phyloP scores from a whole-genome alignment of 169 alveolate species.

The Babesia divergens region DNA sequence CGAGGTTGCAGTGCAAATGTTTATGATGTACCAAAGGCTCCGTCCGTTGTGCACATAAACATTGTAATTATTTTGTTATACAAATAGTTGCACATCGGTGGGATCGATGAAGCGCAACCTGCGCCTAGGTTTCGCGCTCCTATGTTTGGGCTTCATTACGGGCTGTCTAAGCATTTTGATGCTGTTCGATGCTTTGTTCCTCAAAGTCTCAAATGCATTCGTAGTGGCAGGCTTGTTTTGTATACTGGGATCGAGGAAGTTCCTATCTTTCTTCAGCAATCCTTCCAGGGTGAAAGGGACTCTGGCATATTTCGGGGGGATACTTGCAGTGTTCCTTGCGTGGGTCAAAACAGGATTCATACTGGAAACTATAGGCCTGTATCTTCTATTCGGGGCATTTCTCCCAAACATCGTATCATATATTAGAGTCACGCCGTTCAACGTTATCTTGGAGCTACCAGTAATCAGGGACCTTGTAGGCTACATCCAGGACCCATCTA shows the following conservation, averaged over 20 bases:
- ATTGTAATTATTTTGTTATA: neutral
- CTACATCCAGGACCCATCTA: conserved; percentile 8
- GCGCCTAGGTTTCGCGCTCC: conserved; percentile 54
- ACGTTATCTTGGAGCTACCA: conserved; percentile 36
- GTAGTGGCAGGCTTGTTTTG: conserved; percentile 65
- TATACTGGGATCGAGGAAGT: conserved; percentile 68
- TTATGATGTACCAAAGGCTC: neutral
- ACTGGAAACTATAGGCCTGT: conserved; percentile 63
- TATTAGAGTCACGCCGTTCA: conserved; percentile 67
- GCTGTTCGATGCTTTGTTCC: conserved; percentile 64
- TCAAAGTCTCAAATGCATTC: conserved; percentile 60
- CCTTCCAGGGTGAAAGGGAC: conserved; percentile 60
- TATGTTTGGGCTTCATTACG: conserved; percentile 52
- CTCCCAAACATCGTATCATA: conserved; percentile 67
- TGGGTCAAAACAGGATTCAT: conserved; percentile 61
- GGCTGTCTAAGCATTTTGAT: conserved; percentile 58
- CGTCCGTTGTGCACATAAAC: neutral
- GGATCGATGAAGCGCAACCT: conserved; percentile 46
- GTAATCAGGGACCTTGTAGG: conserved; percentile 11
- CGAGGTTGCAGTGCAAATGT: neutral
- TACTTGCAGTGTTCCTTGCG: conserved; percentile 32
- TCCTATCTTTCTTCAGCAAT: conserved; percentile 61
- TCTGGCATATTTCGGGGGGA: conserved; percentile 56
- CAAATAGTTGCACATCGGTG: neutral
- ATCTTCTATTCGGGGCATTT: conserved; percentile 68